phyloP scores from a whole-genome alignment of 1,284 basidiomycete species.

The Ceratobasidium sp. region DNA sequence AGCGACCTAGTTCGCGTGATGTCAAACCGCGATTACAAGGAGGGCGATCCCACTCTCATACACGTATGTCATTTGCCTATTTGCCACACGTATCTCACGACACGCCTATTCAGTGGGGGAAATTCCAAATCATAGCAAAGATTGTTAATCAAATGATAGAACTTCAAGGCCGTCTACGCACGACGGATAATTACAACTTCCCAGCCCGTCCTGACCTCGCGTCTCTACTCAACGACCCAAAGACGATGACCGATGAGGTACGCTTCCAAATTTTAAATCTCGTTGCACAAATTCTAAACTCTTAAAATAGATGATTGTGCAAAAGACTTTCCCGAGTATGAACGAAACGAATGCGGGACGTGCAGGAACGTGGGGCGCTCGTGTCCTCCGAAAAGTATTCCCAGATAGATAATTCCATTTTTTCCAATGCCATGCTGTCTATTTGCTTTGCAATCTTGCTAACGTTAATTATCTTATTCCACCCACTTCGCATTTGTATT shows the following conservation, averaged over 20 bases:
- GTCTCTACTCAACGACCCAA: conserved; percentile 55
- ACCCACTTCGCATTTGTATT: conserved; percentile 9
- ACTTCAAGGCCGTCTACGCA: conserved; percentile 71
- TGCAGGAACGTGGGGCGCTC: conserved; percentile 29
- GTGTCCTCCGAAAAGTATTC: conserved; percentile 31
- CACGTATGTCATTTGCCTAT: conserved; percentile 51
- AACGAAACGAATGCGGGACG: conserved; percentile 5
- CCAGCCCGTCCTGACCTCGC: conserved; percentile 58
- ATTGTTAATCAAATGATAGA: conserved; percentile 69
- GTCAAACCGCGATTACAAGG: conserved; percentile 70
- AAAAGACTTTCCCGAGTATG: conserved; percentile 24
- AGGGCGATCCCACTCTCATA: conserved; percentile 66
- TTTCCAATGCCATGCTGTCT: neutral
- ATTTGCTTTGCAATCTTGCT: conserved; percentile 16
- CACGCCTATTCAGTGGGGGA: conserved; percentile 63
- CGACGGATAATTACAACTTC: conserved; percentile 63
- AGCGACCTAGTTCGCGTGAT: conserved; percentile 77
- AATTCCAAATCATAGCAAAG: conserved; percentile 80
- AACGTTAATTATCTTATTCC: neutral
- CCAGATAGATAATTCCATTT: conserved; percentile 16
- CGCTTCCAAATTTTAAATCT: conserved; percentile 43
- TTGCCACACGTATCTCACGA: neutral
- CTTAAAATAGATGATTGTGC: conserved; percentile 25
- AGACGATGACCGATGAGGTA: conserved; percentile 70
- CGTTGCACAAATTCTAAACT: neutral